Percentiles rank a stretch among this genome's conserved stretches.
phyloP scores from a whole-genome alignment of 306 rosid species.

The Hylodesmum podocarpum region DNA sequence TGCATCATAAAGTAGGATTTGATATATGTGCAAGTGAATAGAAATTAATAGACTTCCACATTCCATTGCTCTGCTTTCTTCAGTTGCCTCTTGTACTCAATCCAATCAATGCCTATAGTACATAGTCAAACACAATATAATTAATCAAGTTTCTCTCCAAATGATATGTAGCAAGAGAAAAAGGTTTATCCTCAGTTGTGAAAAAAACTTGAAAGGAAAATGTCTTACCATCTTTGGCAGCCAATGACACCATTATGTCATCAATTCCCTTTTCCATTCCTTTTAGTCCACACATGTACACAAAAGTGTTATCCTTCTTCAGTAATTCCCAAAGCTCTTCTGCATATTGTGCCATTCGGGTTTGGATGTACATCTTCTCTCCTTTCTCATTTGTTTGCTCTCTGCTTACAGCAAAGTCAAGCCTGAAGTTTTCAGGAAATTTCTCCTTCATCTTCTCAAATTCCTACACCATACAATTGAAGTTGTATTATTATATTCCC shows the following conservation, averaged over 20 bases:
- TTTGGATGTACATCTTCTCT: constrained; percentile 86
- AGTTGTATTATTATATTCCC: not conserved
- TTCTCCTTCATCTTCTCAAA: constrained; percentile 83
- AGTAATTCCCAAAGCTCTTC: constrained; percentile 89
- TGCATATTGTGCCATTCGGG: constrained; percentile 89
- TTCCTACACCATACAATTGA: constrained; percentile 45
- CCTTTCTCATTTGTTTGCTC: constrained; percentile 78
- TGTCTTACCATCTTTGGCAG: constrained; percentile 79
- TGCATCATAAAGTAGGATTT: constrained; percentile 30
- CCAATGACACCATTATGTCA: constrained; percentile 84
- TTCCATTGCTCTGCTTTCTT: constrained; percentile 96
- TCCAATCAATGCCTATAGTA: constrained; percentile 70
- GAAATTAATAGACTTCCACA: constrained; percentile 87
- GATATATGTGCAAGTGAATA: constrained; percentile 43
- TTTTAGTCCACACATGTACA: constrained; percentile 94
- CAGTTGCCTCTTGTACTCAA: constrained; percentile 77
- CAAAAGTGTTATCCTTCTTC: constrained; percentile 77
- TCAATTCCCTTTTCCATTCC: constrained; percentile 98
- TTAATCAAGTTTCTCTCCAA: not conserved
- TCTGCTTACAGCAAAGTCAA: constrained; percentile 82
- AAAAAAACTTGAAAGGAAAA: not conserved
- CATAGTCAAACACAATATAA: not conserved
- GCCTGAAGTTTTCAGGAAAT: constrained; percentile 51
- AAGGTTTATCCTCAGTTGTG: not conserved
- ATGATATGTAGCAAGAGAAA: not conserved